Base-by-base conservation (phyloP, 768 basidiomycete species). In the Saitozyma podzolica region DNA sequence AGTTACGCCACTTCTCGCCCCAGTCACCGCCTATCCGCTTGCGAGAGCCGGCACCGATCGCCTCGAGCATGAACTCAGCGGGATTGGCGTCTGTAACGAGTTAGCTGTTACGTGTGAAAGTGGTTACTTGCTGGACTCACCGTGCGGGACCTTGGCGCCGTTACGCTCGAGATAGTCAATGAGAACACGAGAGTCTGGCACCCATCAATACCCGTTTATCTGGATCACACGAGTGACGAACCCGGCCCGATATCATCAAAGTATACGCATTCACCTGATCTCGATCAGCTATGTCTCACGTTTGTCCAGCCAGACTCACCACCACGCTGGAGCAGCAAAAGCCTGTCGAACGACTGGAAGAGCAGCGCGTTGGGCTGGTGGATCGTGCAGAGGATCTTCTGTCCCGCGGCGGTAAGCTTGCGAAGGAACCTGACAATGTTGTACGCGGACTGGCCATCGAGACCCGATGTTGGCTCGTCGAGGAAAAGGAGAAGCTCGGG, bases 301-400 rank as follows among this genome's bases (percentile, higher is more conserved):
- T 29, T 29, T 29, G 29, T 29, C 29, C 29, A 29, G 29, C 29
- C 29, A 4, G 83, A 87, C 68, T 88, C 79, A 20, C 92, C 92
- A 13, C 92, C 92, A 67, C 86, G 85, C 50, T 86, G 84, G 4
- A 95, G 82, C 0, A 95, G 83, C 8, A 94, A 81, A 0, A 95
- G 81, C 40, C 88, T 80, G 70, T 94, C 92, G 66, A 93, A 93
- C 43, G 85, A 85, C 70, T 89, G 85, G 82, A 92, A 94, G 37
- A 92, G 81, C 72, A 92, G 86, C 2, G 89, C 89, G 29, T 90
- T 91, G 3, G 91, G 91, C 82, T 89, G 91, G 65, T 92, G 91
- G 68, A 93, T 81, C 20, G 90, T 94, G 87, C 91, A 93, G n/a
- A 94, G 81, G 67, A 94, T 92, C 40, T 90, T 88, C 74, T 92